A percentile compares a stretch with the other conserved stretches of the same genome.
Conservation (phyloP, 2,329 filamentous ascomycete species). For the Stagonosporopsis chrysanthemi region DNA sequence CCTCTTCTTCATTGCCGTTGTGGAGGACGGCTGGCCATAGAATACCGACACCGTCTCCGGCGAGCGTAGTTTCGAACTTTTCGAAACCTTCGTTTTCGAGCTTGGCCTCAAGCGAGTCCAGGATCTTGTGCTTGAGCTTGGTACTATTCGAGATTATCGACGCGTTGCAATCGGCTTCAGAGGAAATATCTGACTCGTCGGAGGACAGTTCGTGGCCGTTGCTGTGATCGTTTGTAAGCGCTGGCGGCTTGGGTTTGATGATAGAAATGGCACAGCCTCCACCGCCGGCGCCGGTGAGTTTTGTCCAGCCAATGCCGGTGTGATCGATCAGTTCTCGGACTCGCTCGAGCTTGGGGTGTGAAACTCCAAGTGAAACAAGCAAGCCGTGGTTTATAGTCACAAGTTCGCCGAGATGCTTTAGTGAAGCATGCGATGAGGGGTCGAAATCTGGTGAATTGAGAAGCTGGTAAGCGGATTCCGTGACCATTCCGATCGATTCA, state of each 20-base stretch:
- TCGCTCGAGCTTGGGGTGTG: conserved; percentile 89
- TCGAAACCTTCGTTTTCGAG: conserved; percentile 70
- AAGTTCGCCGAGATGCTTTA: conserved; percentile 82
- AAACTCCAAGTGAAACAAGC: conserved; percentile 89
- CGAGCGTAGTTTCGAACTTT: conserved; percentile 87
- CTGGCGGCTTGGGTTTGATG: conserved; percentile 68
- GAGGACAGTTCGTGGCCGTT: conserved; percentile 34
- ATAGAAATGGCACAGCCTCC: conserved; percentile 96
- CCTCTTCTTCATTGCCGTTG: conserved; percentile 81
- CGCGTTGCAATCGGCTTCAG: conserved; percentile 36
- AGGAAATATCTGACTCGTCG: conserved; percentile 36
- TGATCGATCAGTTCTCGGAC: conserved; percentile 86
- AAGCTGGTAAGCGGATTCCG: conserved; percentile 63
- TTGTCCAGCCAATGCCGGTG: conserved; percentile 92
- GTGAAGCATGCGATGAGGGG: conserved; percentile 65
- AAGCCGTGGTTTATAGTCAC: conserved; percentile 95
- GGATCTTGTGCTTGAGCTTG: conserved; percentile 48
- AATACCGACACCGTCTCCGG: conserved; percentile 92
- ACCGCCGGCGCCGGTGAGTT: conserved; percentile 93
- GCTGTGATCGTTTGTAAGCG: conserved; percentile 55
- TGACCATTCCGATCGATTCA: conserved; percentile 82
- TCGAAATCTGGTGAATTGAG: conserved; percentile 72
- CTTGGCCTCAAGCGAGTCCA: conserved; percentile 69
- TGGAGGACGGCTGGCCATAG: conserved; percentile 91
- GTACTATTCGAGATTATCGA: conserved; percentile 44